Base-by-base conservation (phyloP, 345 rosid species). In the Syzygium grande region DNA sequence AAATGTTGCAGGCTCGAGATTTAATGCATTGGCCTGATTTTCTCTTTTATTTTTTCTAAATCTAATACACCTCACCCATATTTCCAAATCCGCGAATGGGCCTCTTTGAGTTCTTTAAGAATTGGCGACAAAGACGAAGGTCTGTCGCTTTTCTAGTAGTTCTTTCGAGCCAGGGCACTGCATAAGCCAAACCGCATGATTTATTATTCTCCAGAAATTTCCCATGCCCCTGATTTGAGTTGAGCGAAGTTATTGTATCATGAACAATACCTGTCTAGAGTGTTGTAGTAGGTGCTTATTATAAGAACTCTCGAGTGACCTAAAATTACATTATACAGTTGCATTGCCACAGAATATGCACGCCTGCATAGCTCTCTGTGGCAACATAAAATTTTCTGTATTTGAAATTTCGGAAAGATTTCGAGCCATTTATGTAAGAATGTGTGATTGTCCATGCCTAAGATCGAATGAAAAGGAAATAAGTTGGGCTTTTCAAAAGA, bases 21-120 rank as follows among this genome's bases (percentile, higher is more conserved):
- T 58, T 23, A 58, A 0, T 58, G n/a, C 15, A 0, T 58, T 10
- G n/a, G n/a, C 63, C 10, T 25, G 0, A 9, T 11, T 58, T 58
- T 11, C n/a, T 2, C n/a, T 25, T 0, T 27, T 56, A 34, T 34
- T 34, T 2, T 34, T 34, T 25, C 27, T 58, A 58, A 52, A 52
- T 52, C 53, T 25, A 4, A 58, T 58, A 58, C 63, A 25, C n/a
- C 29, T 25, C 25, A 25, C 63, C 63, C 25, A 0, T 58, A 58
- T 58, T 23, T 58, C 63, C n/a, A 58, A 23, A 58, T 58, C n/a
- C n/a, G 27, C 63, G 25, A 58, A 58, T 11, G 63, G n/a, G 63
- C 3, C 63, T 23, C 63, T 25, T 23, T 58, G 63, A 58, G n/a
- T 58, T 58, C 29, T 23, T 58, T 58, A 0, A 25, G 63, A 25